These are phyloP conservation scores for Maudiozyma barnettii DNA, from an alignment of 805 yeast genomes.

Conservation along the genomic window DNA sequence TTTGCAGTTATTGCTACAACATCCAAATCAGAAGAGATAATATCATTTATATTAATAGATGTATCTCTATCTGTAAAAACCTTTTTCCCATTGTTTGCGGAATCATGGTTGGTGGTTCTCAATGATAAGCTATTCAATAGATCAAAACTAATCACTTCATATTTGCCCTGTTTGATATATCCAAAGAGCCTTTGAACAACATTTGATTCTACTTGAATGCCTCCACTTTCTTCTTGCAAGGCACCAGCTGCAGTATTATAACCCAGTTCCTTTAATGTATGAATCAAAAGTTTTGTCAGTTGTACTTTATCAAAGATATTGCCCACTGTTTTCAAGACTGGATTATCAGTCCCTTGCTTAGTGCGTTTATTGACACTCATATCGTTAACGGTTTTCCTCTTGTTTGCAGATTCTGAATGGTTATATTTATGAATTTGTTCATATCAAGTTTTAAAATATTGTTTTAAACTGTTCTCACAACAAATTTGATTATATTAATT, in stretches of 20 bases:
- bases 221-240: conserved; percentile 36
- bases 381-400: too few relatives aligned
- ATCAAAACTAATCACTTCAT: conserved; percentile 25
- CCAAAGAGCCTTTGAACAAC: conserved; percentile 33
- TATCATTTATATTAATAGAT: conserved; percentile 12
- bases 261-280: conserved; percentile 42
- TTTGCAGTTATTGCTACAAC: not conserved
- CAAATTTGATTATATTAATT: too few relatives aligned
- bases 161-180: conserved; percentile 35
- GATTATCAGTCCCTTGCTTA: not conserved
- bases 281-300: conserved; percentile 41
- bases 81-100: not conserved
- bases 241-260: conserved; percentile 32
- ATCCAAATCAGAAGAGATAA: conserved; percentile 6
- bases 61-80: conserved; percentile 2
- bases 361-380: not conserved
- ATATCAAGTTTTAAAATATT: too few relatives aligned
- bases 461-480: too few relatives aligned
- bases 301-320: conserved; percentile 25
- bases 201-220: conserved; percentile 34
- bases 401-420: too few relatives aligned
- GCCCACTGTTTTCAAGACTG: not conserved
- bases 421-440: too few relatives aligned
- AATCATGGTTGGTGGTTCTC: conserved; percentile 5
- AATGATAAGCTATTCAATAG: conserved; percentile 26